These are phyloP conservation scores for Gelatoporia subvermispora DNA, from an alignment of 768 basidiomycete genomes.

Conservation along the genomic window DNA sequence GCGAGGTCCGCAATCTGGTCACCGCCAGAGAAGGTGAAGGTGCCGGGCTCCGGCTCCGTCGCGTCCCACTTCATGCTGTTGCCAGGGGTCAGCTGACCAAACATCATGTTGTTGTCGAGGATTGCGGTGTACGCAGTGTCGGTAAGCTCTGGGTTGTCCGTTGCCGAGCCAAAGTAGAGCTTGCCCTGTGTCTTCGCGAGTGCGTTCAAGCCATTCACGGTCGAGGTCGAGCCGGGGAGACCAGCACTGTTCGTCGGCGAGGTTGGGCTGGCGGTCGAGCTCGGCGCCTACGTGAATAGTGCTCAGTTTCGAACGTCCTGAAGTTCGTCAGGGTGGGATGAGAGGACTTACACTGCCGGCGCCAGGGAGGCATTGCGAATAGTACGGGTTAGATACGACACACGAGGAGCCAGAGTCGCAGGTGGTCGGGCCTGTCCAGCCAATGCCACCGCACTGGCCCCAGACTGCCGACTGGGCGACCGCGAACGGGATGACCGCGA, in stretches of 20 bases:
- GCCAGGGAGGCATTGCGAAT: constrained; percentile 40
- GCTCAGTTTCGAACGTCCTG: background rate
- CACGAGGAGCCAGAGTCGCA: constrained; percentile 39
- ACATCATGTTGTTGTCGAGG: constrained; percentile 31
- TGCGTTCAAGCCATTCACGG: constrained; percentile 24
- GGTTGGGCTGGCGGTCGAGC: background rate
- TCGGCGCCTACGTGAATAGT: background rate
- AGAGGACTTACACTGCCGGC: constrained; percentile 3
- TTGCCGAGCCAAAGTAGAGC: constrained; percentile 44
- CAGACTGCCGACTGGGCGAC: constrained; percentile 21
- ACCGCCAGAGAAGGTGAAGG: constrained; percentile 42
- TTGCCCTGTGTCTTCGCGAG: constrained; percentile 37
- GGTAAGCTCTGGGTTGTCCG: constrained; percentile 41
- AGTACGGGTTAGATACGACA: constrained; percentile 34
- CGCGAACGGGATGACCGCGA: constrained; percentile 20
- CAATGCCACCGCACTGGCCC: constrained; percentile 33
- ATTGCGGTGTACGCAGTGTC: constrained; percentile 34
- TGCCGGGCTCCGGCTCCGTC: constrained; percentile 44
- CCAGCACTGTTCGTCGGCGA: background rate
- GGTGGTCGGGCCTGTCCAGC: constrained; percentile 30
- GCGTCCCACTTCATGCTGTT: constrained; percentile 50
- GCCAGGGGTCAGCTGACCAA: constrained; percentile 40
- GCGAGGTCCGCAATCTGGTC: constrained; percentile 43
- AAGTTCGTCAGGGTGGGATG: background rate
- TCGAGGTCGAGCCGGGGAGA: constrained; percentile 1